Conservation (phyloP, 2,329 filamentous ascomycete genomes). For the Xylogone sp. region DNA sequence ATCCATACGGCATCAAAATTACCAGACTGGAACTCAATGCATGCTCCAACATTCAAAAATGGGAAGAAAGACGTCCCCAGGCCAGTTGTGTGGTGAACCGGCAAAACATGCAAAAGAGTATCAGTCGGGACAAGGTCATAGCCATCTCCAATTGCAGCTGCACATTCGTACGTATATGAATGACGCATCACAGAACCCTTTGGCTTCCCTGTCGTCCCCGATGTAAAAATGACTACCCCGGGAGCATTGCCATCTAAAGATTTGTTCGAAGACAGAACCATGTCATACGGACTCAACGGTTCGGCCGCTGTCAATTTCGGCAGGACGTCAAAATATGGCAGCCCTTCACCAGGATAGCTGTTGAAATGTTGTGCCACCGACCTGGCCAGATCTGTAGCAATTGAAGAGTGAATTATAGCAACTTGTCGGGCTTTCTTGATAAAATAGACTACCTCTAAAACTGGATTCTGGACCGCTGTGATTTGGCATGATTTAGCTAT, state of each 20-base stretch:
- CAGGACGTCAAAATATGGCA: neutral
- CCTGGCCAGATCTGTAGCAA: neutral
- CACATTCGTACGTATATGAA: neutral
- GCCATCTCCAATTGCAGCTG: neutral
- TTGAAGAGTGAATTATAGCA: neutral
- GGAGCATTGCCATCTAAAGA: neutral
- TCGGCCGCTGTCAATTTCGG: neutral
- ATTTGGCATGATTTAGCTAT: neutral
- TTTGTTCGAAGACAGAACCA: neutral
- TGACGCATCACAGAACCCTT: neutral
- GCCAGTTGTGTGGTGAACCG: conserved; percentile 32
- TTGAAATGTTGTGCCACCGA: neutral
- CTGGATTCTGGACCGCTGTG: neutral
- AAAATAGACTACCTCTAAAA: neutral
- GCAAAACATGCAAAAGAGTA: conserved; percentile 1
- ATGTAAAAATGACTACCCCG: neutral
- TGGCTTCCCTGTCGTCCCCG: neutral
- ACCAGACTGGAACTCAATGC: conserved; percentile 31
- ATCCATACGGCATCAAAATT: conserved; percentile 31
- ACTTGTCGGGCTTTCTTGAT: neutral
- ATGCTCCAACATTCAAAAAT: conserved; percentile 27
- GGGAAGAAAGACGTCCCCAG: conserved; percentile 32
- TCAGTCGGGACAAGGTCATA: neutral
- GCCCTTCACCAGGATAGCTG: neutral
- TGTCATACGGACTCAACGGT: neutral